Base-by-base conservation (phyloP, 768 basidiomycete species). In the Rhizopogon rudus region DNA sequence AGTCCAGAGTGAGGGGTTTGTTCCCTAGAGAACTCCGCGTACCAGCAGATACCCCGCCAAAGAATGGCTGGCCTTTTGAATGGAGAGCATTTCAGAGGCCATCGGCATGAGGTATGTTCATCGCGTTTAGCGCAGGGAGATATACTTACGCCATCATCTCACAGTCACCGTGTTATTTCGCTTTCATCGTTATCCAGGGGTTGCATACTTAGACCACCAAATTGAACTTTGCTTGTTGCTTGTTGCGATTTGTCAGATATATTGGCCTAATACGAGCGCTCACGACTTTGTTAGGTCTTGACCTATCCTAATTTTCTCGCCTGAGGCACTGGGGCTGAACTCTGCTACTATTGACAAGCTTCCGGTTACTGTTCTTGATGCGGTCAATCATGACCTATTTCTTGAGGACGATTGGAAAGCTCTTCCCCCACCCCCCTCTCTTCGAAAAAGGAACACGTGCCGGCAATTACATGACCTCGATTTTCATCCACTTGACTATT, bases 11-110 rank as follows among this genome's bases (percentile, higher is more conserved):
- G 67, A 83, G 84, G 54, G 90, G 89, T 1, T 68, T 96, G 39
- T 91, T 95, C 71, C 95, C 95, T 57, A 81, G 95, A 57, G 94
- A 98, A 68, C 66, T 92, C 65, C 83, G 85, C 60, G 78, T 91
- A 45, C 94, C 95, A 43, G 83, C 88, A 5, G 94, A 96, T 65
- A 94, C 90, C 6, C 88, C 92, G 2, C 79, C 88, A 25, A 81
- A 80, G 53, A 77, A 78, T 42, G 91, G 92, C 3, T 96, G 93
- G 93, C 83, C 85, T 52, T 88, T 94, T 64, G 83, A 87, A n/a
- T 95, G 87, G 83, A 89, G 79, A 53, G 79, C 88, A 45, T 82
- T 84, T 64, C 71, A 77, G 55, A 75, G 80, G 40, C 81, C 82
- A 29, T 55, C 81, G 35, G 13, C 48, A 49, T 49, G 35, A 49